These are phyloP conservation scores for Globisporangium cylindrosporum DNA, from an alignment of 352 stramenopile species.

Conservation along the genomic window DNA sequence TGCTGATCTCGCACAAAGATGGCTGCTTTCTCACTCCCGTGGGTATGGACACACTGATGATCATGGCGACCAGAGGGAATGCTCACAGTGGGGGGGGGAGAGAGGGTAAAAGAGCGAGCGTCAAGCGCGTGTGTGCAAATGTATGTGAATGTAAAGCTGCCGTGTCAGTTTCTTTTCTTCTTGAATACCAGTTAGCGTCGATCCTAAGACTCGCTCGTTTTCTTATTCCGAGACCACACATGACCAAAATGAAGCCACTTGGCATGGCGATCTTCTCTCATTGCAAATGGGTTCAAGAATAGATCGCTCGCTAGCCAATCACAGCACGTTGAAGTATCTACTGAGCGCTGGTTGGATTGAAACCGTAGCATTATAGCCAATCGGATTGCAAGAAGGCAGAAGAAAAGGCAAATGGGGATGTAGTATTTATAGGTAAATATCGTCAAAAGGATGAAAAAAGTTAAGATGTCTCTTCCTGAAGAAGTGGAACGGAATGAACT, in stretches of 20 bases:
- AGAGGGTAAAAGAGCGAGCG: neutral
- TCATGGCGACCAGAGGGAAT: slow-evolving; percentile 10
- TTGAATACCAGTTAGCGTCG: neutral
- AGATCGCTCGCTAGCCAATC: slow-evolving; percentile 15
- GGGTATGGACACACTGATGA: slow-evolving; percentile 8
- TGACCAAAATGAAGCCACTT: slow-evolving; percentile 8
- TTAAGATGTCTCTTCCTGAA: slow-evolving; percentile 61
- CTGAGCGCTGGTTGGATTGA: neutral
- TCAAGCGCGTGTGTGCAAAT: neutral
- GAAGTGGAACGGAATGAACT: slow-evolving; percentile 38
- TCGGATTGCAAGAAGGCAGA: slow-evolving; percentile 11
- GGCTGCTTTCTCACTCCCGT: neutral
- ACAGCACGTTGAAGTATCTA: slow-evolving; percentile 1
- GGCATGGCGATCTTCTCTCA: neutral
- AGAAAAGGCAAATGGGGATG: slow-evolving; percentile 20
- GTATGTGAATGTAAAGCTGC: neutral
- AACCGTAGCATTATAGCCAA: slow-evolving; percentile 10
- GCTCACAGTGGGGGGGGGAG: neutral
- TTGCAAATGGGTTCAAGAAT: neutral
- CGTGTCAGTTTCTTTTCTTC: neutral
- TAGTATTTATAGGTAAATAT: slow-evolving; percentile 48
- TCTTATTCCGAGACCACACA: neutral
- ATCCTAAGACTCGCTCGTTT: neutral
- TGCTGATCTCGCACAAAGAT: neutral
- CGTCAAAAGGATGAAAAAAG: slow-evolving; percentile 56